Conservation (phyloP, 1,284 basidiomycete species). For the Cystobasidiaceae sp. region DNA sequence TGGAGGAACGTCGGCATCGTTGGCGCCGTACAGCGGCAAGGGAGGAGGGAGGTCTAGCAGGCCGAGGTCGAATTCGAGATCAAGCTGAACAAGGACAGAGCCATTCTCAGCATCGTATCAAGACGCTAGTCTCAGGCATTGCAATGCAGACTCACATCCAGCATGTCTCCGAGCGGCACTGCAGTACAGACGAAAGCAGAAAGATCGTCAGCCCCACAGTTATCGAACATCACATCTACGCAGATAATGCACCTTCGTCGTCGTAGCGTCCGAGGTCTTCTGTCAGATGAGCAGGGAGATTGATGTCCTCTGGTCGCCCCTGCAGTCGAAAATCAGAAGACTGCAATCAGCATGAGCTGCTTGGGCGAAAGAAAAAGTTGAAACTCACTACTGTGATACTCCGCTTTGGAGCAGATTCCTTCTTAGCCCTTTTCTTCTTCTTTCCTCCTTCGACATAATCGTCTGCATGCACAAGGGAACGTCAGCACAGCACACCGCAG, state of each 20-base stretch:
- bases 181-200: no score
- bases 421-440: not conserved
- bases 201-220: not conserved
- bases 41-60: constrained; percentile 16
- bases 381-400: constrained; percentile 6
- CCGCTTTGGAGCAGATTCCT: not conserved
- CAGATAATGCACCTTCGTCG: no score
- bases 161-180: not conserved
- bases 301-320: constrained; percentile 28
- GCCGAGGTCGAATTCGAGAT: constrained; percentile 20
- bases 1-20: not conserved
- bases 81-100: not conserved
- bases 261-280: no score
- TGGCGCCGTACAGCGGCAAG: not conserved
- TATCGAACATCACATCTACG: not conserved
- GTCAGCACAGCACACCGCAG: not conserved
- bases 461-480: not conserved
- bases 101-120: not conserved
- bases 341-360: no score
- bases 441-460: constrained; percentile 2
- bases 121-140: no score
- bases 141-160: not conserved
- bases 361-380: no score
- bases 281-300: constrained; percentile 23
- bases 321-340: no score